A percentile compares a stretch with the other conserved stretches of the same genome.
phyloP scores from a whole-genome alignment of 768 basidiomycete species.

The Agrocybe chaxingu region DNA sequence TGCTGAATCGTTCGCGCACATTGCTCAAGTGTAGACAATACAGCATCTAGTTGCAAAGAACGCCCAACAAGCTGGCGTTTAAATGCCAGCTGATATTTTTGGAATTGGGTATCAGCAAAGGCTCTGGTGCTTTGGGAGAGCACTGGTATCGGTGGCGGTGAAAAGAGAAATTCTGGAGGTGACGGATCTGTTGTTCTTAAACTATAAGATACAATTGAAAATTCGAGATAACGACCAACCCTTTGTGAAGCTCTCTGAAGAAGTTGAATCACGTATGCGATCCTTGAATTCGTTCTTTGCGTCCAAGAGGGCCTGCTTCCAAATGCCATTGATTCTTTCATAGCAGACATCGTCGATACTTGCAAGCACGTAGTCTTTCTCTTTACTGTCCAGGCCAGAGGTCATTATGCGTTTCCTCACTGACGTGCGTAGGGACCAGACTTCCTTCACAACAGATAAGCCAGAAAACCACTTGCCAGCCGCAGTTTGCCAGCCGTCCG shows the following conservation, averaged over 20 bases:
- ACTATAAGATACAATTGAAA: not conserved
- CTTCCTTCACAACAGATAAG: conserved; percentile 57
- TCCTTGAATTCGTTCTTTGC: conserved; percentile 16
- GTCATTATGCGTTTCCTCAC: conserved; percentile 43
- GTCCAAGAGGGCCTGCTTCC: conserved; percentile 34
- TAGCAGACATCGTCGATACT: conserved; percentile 54
- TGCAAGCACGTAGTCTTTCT: conserved; percentile 39
- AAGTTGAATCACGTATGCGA: conserved; percentile 9
- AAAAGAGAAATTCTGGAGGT: conserved; percentile 57
- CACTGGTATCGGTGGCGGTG: conserved; percentile 44
- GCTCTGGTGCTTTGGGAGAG: conserved; percentile 35
- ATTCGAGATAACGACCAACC: not conserved
- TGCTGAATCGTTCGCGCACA: conserved; percentile 55
- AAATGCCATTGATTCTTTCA: conserved; percentile 54
- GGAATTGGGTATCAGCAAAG: conserved; percentile 45
- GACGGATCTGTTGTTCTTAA: conserved; percentile 37
- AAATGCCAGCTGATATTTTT: conserved; percentile 58
- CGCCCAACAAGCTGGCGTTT: conserved; percentile 65
- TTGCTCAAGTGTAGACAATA: conserved; percentile 57
- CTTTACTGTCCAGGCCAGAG: conserved; percentile 43
- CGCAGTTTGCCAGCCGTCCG: conserved; percentile 39
- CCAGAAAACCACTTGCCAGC: conserved; percentile 56
- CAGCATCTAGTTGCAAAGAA: conserved; percentile 55
- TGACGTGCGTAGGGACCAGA: conserved; percentile 67
- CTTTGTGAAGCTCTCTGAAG: not conserved